Base-by-base conservation (phyloP, 2,329 filamentous ascomycete species). In the Cyanodermella asteris region DNA sequence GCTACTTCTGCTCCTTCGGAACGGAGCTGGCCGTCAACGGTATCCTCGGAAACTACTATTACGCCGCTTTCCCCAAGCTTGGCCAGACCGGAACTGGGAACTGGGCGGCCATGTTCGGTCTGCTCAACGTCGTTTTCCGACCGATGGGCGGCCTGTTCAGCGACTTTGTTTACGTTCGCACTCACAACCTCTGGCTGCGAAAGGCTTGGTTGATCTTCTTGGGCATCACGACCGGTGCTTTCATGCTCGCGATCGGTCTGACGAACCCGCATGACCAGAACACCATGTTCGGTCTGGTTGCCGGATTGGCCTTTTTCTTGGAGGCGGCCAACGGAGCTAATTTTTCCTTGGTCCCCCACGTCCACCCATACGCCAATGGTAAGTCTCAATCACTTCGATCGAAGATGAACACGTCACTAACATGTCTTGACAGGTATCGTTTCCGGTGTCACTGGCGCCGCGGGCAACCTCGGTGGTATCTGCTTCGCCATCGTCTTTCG, bases 291-390 rank as follows among this genome's bases (percentile, higher is more conserved):
- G 77, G 75, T 1, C 64, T 91, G 5, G 53, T 90, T 6, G 70
- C 72, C 2, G 61, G 77, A 7, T 61, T 81, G 51, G 77, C 75
- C 1, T 60, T 91, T 43, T 91, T 91, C 53, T 50, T 81, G 21
- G 78, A 90, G 45, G 77, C 74, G 2, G 71, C 70, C 20, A 91
- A 91, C 42, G 82, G 82, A 1, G 70, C 77, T 20, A 87, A 77
- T 50, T 91, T 87, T 47, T 67, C 77, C 0, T 60, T 91, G 5
- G 72, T 91, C 13, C 80, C 81, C 4, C 82, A 91, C 42, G 72
- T 91, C 2, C 74, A 82, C 46, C 77, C 78, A 1, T 62, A 61
- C 31, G 76, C 78, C 31, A 91, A 91, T 46, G 81, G 78, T 46
- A 51, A 40, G 46, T 38, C 16, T 20, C 8, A 14, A 18, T 13